Conservation (phyloP, 2,329 filamentous ascomycete genomes). For the Hymenoscyphus fraxineus region DNA sequence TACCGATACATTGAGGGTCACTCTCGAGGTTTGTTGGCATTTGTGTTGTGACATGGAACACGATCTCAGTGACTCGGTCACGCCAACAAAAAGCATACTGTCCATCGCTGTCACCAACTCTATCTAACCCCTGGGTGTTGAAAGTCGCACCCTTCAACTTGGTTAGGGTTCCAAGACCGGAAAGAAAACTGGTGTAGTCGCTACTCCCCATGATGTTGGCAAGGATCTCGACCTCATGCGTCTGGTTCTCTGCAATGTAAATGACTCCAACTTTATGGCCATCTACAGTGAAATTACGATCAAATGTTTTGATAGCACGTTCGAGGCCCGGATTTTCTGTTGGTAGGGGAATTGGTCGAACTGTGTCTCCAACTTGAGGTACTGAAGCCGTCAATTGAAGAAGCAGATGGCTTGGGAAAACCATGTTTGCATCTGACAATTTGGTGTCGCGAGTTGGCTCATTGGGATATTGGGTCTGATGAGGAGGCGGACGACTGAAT, state of each 20-base stretch:
- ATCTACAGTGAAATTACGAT: conserved; percentile 84
- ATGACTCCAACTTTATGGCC: conserved; percentile 94
- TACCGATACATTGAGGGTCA: conserved; percentile 72
- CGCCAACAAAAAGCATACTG: conserved; percentile 91
- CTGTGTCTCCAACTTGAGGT: conserved; percentile 52
- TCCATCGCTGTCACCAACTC: conserved; percentile 72
- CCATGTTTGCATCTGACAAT: conserved; percentile 51
- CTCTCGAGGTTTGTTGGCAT: conserved; percentile 85
- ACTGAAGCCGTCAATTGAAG: conserved; percentile 64
- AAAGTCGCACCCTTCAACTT: conserved; percentile 78
- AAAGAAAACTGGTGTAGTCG: conserved; percentile 83
- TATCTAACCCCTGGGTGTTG: conserved; percentile 89
- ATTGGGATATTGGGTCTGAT: conserved; percentile 48
- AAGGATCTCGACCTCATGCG: conserved; percentile 76
- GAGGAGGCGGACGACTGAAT: conserved; percentile 54
- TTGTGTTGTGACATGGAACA: conserved; percentile 94
- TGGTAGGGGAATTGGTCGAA: conserved; percentile 73
- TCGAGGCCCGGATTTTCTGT: conserved; percentile 44
- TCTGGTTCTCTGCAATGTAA: conserved; percentile 87
- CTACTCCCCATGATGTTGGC: conserved; percentile 81
- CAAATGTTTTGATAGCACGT: conserved; percentile 76
- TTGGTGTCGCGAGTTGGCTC: conserved; percentile 50
- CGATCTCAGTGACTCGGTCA: conserved; percentile 88
- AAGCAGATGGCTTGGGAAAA: conserved; percentile 71
- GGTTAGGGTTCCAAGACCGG: conserved; percentile 76